Evolutionary conservation across 1,284 basidiomycete species (phyloP).

Genomic region (Ceratobasidium sp.): DNA sequence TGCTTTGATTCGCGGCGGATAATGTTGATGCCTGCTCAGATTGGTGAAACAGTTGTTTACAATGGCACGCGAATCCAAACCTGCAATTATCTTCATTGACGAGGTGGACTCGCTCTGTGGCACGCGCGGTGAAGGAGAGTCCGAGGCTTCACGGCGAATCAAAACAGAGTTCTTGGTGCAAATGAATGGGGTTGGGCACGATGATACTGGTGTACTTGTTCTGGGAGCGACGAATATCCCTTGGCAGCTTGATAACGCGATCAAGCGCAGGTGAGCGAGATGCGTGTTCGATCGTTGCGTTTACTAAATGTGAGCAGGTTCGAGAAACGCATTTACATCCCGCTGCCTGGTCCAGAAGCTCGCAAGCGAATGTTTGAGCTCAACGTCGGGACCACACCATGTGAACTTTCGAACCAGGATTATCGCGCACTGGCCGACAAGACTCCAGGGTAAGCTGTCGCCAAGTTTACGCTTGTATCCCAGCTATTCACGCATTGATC

Average conservation of each 20-base stretch:
- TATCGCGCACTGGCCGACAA: slow-evolving; percentile 85
- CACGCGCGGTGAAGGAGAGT: slow-evolving; percentile 95
- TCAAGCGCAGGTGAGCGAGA: slow-evolving; percentile 85
- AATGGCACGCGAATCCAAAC: slow-evolving; percentile 96
- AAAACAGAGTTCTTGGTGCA: slow-evolving; percentile 99
- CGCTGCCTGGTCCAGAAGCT: slow-evolving; percentile 94
- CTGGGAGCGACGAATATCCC: slow-evolving; percentile 99
- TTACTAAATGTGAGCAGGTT: slow-evolving; percentile 67
- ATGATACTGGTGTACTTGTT: slow-evolving; percentile 97
- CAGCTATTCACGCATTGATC: slow-evolving; percentile 6
- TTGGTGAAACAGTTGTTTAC: slow-evolving; percentile 97
- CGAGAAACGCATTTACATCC: slow-evolving; percentile 98
- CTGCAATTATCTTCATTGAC: slow-evolving; percentile 98
- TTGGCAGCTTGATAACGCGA: slow-evolving; percentile 97
- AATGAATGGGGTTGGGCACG: slow-evolving; percentile 99
- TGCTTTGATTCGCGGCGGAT: slow-evolving; percentile 23
- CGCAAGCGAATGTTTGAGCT: slow-evolving; percentile 96
- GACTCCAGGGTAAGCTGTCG: slow-evolving; percentile 82
- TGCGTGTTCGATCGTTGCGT: neutral
- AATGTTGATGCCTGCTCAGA: slow-evolving; percentile 61
- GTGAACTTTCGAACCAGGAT: slow-evolving; percentile 83
- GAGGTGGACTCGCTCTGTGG: slow-evolving; percentile 98
- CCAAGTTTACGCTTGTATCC: slow-evolving; percentile 15
- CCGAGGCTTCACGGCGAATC: slow-evolving; percentile 94
- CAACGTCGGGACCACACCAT: slow-evolving; percentile 94